These are phyloP conservation scores for Apiospora pterosperma DNA, from an alignment of 2,329 filamentous ascomycete genomes.

Conservation along the genomic window DNA sequence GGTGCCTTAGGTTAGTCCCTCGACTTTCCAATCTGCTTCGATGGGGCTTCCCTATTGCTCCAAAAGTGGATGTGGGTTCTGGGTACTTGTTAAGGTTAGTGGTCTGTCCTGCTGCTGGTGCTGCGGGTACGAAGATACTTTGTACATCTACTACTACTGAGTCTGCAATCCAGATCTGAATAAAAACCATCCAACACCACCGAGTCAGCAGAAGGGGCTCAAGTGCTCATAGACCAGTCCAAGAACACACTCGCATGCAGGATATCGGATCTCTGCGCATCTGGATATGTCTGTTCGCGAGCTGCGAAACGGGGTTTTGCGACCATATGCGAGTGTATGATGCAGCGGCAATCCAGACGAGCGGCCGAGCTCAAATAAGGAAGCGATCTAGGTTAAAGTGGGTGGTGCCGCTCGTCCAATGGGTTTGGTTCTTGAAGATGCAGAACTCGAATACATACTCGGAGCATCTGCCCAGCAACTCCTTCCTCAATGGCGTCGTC, in stretches of 20 bases:
- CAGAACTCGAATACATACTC: background rate
- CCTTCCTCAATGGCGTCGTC: no score
- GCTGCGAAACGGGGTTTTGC: background rate
- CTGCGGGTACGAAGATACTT: background rate
- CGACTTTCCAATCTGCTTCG: conserved; percentile 3
- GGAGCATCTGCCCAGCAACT: background rate
- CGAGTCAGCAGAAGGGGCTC: background rate
- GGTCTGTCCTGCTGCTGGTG: background rate
- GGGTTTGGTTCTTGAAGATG: background rate
- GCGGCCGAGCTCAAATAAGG: background rate
- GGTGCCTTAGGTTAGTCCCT: no score
- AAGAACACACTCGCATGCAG: background rate
- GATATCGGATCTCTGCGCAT: background rate
- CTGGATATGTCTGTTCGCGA: background rate
- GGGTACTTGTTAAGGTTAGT: no score
- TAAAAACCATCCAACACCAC: background rate
- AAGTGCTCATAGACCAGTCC: background rate
- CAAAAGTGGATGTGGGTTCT: background rate
- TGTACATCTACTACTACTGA: background rate
- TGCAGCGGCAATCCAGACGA: background rate
- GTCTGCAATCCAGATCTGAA: background rate
- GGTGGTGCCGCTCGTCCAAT: background rate
- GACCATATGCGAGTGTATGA: background rate
- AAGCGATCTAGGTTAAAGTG: background rate
- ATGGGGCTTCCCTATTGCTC: conserved; percentile 3